Conservation (phyloP, 208 protist species). For the Leishmania gerbilli region DNA sequence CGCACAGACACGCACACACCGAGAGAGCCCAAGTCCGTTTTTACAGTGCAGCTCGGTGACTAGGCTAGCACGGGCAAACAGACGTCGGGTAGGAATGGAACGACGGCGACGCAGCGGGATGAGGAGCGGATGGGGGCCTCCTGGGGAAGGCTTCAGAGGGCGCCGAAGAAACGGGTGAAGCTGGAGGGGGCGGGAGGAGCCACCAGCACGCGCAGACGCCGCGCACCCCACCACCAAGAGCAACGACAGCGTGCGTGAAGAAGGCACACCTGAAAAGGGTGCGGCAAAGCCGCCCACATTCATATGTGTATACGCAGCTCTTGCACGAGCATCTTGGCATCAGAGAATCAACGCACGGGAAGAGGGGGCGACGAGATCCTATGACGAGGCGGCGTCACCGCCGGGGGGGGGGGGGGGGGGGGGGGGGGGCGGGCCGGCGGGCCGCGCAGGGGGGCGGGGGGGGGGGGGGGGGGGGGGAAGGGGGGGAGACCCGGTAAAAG, state of each 20-base stretch:
- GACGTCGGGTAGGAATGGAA: neutral
- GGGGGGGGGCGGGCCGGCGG: too few species aligned
- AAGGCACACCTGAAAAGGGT: neutral
- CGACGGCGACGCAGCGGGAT: neutral
- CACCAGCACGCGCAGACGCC: neutral
- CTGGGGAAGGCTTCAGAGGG: neutral
- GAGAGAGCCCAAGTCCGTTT: neutral
- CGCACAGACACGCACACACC: neutral
- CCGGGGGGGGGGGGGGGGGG: too few species aligned
- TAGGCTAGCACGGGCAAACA: neutral
- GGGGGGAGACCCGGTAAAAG: neutral
- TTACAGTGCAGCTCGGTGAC: neutral
- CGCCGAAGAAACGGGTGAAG: neutral
- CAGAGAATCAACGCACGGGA: neutral
- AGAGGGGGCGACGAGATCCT: neutral
- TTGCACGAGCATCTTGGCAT: too few species aligned
- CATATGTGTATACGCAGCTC: too few species aligned
- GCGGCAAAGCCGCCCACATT: neutral
- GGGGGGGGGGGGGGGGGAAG: too few species aligned
- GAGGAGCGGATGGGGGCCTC: neutral
- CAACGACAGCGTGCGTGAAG: neutral
- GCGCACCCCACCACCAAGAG: neutral
- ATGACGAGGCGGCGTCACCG: neutral
- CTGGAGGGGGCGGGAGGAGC: neutral
- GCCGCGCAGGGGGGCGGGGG: too few species aligned